Evolutionary conservation across 306 rosid genomes (phyloP).

Genomic region (Trifolium fragiferum): DNA sequence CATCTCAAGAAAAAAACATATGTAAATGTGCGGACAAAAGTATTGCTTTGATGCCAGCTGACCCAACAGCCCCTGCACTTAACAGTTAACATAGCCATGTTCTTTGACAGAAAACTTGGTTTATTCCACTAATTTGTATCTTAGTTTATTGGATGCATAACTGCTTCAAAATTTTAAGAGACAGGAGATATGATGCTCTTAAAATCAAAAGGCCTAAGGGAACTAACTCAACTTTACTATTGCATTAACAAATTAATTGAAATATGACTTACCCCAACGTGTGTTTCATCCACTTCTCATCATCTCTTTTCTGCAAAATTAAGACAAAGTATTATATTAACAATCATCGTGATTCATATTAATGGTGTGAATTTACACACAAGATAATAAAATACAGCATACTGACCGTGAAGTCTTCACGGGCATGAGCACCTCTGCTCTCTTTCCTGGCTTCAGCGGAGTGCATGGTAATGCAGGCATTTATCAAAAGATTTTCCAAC

Average conservation of each 20-base stretch:
- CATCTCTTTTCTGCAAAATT: slow-evolving; percentile 88
- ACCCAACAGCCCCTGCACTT: neutral
- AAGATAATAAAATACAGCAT: slow-evolving; percentile 1
- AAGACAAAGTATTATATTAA: slow-evolving; percentile 39
- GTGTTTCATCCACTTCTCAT: slow-evolving; percentile 92
- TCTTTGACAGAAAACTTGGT: too few relatives aligned
- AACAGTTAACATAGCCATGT: neutral
- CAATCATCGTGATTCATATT: slow-evolving; percentile 19
- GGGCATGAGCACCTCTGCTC: slow-evolving; percentile 96
- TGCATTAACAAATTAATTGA: neutral
- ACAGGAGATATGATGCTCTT: too few relatives aligned
- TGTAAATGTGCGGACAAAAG: neutral
- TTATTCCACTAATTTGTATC: too few relatives aligned
- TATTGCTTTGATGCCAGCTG: slow-evolving; percentile 1
- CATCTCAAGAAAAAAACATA: neutral
- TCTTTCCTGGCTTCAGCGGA: slow-evolving; percentile 96
- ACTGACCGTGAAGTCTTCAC: slow-evolving; percentile 83
- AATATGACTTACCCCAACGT: slow-evolving; percentile 77
- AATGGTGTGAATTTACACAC: slow-evolving; percentile 2
- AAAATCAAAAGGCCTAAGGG: neutral
- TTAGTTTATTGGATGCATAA: too few relatives aligned
- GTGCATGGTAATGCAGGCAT: slow-evolving; percentile 82
- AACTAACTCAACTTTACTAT: neutral
- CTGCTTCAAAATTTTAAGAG: too few relatives aligned
- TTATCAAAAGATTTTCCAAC: slow-evolving; percentile 83